These are phyloP conservation scores for Aspergillus sclerotioniger DNA, from an alignment of 495 filamentous ascomycete species.

Conservation along the genomic window DNA sequence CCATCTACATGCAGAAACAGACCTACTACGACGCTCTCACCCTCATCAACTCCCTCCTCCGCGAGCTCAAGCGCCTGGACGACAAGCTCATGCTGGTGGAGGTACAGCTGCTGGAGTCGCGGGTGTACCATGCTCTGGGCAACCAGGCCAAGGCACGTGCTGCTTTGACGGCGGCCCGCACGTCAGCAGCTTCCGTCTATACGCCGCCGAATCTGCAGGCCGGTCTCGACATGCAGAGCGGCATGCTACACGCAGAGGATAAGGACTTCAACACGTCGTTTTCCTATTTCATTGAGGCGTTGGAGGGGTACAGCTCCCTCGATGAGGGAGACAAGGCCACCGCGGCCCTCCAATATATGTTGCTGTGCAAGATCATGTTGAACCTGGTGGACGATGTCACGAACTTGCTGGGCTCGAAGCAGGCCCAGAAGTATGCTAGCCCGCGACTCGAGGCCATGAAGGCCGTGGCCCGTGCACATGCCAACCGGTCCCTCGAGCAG, in stretches of 20 bases:
- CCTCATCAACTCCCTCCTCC: constrained; percentile 91
- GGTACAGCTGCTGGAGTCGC: constrained; percentile 94
- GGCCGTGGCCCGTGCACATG: constrained; percentile 90
- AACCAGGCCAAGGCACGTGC: constrained; percentile 96
- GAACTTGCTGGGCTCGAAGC: constrained; percentile 86
- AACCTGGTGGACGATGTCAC: constrained; percentile 96
- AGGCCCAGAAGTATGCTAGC: constrained; percentile 92
- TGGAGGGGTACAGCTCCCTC: constrained; percentile 93
- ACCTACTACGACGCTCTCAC: constrained; percentile 95
- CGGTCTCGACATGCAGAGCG: constrained; percentile 96
- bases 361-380: constrained; percentile 99
- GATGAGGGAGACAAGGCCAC: constrained; percentile 84
- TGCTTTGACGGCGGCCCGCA: constrained; percentile 89
- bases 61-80: constrained; percentile 94
- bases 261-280: constrained; percentile 97
- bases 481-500: constrained; percentile 90
- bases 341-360: constrained; percentile 96
- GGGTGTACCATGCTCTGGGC: constrained; percentile 94
- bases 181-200: constrained; percentile 93
- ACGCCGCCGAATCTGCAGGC: constrained; percentile 94
- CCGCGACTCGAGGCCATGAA: constrained; percentile 98
- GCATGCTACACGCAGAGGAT: constrained; percentile 97
- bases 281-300: constrained; percentile 98
- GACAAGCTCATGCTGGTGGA: constrained; percentile 99
- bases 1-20: constrained; percentile 92